Evolutionary conservation across 2,329 filamentous ascomycete genomes (phyloP).

Genomic region (Botrytis sinoallii): DNA sequence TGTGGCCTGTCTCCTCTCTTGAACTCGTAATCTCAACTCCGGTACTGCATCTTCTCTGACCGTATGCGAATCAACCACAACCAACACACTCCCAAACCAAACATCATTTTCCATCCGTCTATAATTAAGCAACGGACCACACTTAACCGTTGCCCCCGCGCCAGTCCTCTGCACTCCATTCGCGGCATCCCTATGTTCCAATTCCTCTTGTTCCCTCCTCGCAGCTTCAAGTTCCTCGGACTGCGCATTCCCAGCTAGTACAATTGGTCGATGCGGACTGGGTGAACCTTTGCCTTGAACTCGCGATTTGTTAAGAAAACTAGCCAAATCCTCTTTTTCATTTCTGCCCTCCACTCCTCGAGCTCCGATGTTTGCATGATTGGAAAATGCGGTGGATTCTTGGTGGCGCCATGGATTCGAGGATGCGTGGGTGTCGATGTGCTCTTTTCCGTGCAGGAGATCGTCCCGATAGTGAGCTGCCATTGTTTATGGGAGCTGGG

Average conservation of each 20-base stretch:
- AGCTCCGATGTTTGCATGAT: slow-evolving; percentile 32
- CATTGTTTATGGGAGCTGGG: slow-evolving; percentile 25
- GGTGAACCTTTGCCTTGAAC: slow-evolving; percentile 38
- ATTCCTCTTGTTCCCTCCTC: slow-evolving; percentile 13
- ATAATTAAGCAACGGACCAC: slow-evolving; percentile 76
- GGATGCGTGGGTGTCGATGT: slow-evolving; percentile 53
- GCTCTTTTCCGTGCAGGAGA: slow-evolving; percentile 31
- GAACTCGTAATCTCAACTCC: slow-evolving; percentile 50
- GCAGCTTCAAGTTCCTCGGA: slow-evolving; percentile 17
- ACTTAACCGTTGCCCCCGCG: slow-evolving; percentile 56
- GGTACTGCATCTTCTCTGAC: slow-evolving; percentile 53
- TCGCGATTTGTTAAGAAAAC: slow-evolving; percentile 55
- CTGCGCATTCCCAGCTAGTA: slow-evolving; percentile 35
- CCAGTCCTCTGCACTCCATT: slow-evolving; percentile 17
- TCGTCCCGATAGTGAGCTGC: slow-evolving; percentile 28
- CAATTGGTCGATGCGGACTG: slow-evolving; percentile 46
- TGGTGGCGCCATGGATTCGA: slow-evolving; percentile 60
- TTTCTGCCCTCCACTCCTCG: slow-evolving; percentile 44
- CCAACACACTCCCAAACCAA: slow-evolving; percentile 83
- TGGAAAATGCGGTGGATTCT: slow-evolving; percentile 55
- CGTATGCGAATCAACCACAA: slow-evolving; percentile 72
- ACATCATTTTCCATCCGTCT: slow-evolving; percentile 63
- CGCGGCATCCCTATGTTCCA: slow-evolving; percentile 15
- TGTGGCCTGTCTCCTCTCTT: slow-evolving; percentile 17
- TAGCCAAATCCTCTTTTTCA: slow-evolving; percentile 50